phyloP scores from a whole-genome alignment of 2,329 filamentous ascomycete species.

The Fusarium buxicola region DNA sequence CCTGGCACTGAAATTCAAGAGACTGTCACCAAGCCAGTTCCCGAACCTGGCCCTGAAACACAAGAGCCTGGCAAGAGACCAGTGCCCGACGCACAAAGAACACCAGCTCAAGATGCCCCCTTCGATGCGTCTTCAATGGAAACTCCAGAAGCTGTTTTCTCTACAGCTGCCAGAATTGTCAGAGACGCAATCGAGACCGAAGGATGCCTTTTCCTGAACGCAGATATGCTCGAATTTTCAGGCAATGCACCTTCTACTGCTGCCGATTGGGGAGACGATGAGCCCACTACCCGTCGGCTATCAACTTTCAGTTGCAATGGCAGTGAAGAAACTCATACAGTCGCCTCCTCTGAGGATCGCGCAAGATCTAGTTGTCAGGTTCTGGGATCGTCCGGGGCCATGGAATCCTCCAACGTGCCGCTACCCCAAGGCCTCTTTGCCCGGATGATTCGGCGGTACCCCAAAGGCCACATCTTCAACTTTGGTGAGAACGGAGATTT shows the following conservation, averaged over 20 bases:
- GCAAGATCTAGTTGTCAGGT: conserved; percentile 16
- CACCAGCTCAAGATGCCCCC: background rate
- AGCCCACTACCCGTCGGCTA: conserved; percentile 15
- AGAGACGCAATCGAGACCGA: conserved; percentile 55
- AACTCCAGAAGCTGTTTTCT: conserved; percentile 48
- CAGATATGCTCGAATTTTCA: conserved; percentile 48
- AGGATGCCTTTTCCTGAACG: conserved; percentile 51
- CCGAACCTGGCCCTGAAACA: background rate
- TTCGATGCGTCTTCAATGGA: background rate
- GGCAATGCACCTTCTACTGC: background rate
- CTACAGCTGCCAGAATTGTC: conserved; percentile 58
- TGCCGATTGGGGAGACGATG: conserved; percentile 19
- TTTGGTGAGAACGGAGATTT: conserved; percentile 55
- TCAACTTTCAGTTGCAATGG: conserved; percentile 20
- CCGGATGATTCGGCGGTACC: conserved; percentile 57
- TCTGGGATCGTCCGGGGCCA: conserved; percentile 31
- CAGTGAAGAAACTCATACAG: conserved; percentile 22
- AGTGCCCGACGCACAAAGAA: background rate
- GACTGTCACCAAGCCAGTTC: too few relatives aligned
- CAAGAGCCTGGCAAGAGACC: background rate
- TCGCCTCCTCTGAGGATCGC: conserved; percentile 25
- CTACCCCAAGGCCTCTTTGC: conserved; percentile 55
- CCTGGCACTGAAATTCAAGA: background rate
- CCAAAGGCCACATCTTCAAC: conserved; percentile 59
- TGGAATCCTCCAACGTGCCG: conserved; percentile 20